phyloP scores from a whole-genome alignment of 345 rosid genomes.

The Turnera subulata region DNA sequence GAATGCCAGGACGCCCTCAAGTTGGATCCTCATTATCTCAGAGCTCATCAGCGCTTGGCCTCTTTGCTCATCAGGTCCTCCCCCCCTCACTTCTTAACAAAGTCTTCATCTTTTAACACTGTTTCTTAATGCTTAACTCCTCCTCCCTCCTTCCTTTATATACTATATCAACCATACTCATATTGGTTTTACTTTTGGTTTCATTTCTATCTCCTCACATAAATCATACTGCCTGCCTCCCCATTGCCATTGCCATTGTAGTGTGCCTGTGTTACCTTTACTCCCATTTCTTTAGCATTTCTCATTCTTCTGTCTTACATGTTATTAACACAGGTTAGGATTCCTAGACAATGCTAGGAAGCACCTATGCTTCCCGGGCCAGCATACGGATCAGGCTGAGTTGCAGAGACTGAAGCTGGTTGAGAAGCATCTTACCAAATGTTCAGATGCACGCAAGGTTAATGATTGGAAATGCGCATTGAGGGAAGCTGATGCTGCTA shows the following conservation, averaged over 20 bases:
- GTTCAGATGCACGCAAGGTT: conserved; percentile 63
- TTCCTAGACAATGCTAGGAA: conserved; percentile 69
- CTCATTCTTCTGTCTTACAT: conserved; percentile 8
- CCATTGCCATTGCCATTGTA: too few species aligned
- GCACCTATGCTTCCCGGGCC: conserved; percentile 48
- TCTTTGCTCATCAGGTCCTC: conserved; percentile 69
- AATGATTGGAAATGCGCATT: conserved; percentile 70
- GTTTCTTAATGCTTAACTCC: too few species aligned
- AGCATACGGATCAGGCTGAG: conserved; percentile 53
- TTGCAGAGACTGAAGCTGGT: conserved; percentile 57
- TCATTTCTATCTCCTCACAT: too few species aligned
- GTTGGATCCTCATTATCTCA: conserved; percentile 67
- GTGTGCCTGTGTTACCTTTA: not conserved
- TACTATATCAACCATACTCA: too few species aligned
- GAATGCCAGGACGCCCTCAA: conserved; percentile 81
- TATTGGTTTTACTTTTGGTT: too few species aligned
- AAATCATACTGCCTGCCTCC: too few species aligned
- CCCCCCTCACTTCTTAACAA: too few species aligned
- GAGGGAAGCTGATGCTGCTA: conserved; percentile 64
- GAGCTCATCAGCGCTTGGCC: conserved; percentile 87
- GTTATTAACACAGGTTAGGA: conserved; percentile 66
- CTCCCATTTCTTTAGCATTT: not conserved
- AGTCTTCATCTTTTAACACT: too few species aligned
- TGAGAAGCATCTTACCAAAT: conserved; percentile 68
- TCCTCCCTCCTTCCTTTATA: too few species aligned